A percentile compares a stretch with the other conserved stretches of the same genome.
phyloP scores from a whole-genome alignment of 208 protist genomes.

The Leishmania braziliensis region DNA sequence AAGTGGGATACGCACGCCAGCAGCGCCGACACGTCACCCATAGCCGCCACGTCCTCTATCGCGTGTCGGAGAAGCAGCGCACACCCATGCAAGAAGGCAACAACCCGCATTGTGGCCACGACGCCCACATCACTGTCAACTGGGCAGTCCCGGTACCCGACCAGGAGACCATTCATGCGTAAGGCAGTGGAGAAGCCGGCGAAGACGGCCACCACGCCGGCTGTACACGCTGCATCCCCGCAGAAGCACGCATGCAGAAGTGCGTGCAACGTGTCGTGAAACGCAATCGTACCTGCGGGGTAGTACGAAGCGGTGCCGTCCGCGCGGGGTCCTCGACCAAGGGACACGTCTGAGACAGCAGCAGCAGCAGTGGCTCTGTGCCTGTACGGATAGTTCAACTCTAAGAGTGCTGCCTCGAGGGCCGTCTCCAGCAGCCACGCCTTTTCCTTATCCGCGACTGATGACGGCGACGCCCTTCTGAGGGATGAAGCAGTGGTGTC shows the following conservation, averaged over 20 bases:
- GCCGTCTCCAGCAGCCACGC: background rate
- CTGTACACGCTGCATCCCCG: background rate
- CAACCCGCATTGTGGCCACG: background rate
- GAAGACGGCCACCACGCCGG: constrained; percentile 24
- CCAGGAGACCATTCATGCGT: constrained; percentile 24
- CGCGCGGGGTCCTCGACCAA: background rate
- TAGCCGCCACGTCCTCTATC: constrained; percentile 16
- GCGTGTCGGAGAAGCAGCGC: constrained; percentile 18
- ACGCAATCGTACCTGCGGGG: background rate
- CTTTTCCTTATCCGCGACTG: background rate
- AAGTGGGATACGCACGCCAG: constrained; percentile 31
- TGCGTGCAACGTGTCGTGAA: constrained; percentile 16
- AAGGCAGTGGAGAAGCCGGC: constrained; percentile 25
- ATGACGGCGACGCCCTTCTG: background rate
- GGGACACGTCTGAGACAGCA: background rate
- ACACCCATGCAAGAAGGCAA: constrained; percentile 20
- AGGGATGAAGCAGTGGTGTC: background rate
- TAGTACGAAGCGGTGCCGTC: background rate
- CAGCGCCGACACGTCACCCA: constrained; percentile 24
- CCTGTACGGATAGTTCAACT: constrained; percentile 3
- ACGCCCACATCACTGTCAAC: background rate
- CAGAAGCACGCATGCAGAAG: constrained; percentile 6
- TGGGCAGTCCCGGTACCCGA: too few relatives aligned
- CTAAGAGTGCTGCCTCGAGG: constrained; percentile 22
- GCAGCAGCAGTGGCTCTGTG: background rate